Evolutionary conservation across 306 rosid genomes (phyloP).

Genomic region (Sechiopsis laciniata): DNA sequence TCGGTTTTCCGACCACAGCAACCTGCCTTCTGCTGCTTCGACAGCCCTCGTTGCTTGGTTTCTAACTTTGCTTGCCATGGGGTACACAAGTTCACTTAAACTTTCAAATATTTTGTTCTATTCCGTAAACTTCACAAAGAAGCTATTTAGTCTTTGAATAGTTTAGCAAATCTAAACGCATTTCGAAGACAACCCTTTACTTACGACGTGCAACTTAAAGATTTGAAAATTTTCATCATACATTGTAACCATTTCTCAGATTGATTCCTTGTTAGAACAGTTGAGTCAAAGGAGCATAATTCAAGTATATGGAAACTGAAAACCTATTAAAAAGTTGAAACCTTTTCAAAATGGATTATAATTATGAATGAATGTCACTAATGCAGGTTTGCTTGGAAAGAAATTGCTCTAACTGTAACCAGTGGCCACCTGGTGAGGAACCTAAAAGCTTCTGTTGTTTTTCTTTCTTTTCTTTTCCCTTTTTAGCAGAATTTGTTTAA

Average conservation of each 20-base stretch:
- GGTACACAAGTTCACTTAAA: constrained; percentile 37
- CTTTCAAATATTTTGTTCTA: not conserved
- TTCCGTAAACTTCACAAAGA: not conserved
- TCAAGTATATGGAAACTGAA: not conserved
- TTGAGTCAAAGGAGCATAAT: not conserved
- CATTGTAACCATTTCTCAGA: not conserved
- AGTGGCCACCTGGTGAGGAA: constrained; percentile 72
- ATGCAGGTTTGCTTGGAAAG: constrained; percentile 75
- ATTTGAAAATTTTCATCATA: not conserved
- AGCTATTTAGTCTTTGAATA: not conserved
- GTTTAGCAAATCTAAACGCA: not conserved
- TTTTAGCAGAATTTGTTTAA: not conserved
- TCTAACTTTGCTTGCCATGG: constrained; percentile 84
- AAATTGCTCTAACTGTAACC: constrained; percentile 56
- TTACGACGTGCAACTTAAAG: not conserved
- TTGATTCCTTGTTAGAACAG: not conserved
- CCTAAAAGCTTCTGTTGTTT: not conserved
- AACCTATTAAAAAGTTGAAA: not conserved
- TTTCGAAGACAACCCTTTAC: not conserved
- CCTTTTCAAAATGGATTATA: not conserved
- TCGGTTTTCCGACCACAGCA: constrained; percentile 49
- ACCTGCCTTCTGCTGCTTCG: constrained; percentile 73
- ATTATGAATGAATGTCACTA: not conserved
- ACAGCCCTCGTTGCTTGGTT: constrained; percentile 67
- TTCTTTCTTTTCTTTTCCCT: not conserved